phyloP scores from a whole-genome alignment of 257 asterid species.

The Cruciata laevipes region DNA sequence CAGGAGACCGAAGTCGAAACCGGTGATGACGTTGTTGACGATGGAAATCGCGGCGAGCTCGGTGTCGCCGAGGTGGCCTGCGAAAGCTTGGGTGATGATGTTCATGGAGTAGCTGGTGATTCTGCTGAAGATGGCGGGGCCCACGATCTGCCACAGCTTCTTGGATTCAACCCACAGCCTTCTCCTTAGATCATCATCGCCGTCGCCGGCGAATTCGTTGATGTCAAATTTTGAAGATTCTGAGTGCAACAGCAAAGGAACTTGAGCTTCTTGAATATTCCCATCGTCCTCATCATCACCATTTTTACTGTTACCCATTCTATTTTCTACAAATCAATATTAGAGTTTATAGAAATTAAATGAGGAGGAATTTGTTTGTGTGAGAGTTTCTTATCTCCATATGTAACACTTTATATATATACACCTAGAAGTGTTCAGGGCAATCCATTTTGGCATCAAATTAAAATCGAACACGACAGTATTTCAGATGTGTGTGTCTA shows the following conservation, averaged over 20 bases:
- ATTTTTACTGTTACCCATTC: slow-evolving; percentile 21
- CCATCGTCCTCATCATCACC: not conserved
- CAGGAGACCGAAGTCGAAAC: slow-evolving; percentile 76
- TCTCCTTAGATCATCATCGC: slow-evolving; percentile 5
- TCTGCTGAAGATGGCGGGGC: slow-evolving; percentile 81
- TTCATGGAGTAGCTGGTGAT: slow-evolving; percentile 61
- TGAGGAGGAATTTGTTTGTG: not conserved
- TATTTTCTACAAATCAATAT: not conserved
- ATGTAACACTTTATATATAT: too few species aligned
- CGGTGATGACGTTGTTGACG: slow-evolving; percentile 51
- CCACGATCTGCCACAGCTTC: slow-evolving; percentile 75
- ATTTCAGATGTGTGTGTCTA: too few species aligned
- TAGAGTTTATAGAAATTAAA: too few species aligned
- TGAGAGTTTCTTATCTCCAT: not conserved
- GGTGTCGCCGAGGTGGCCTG: slow-evolving; percentile 84
- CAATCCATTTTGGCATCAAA: too few species aligned
- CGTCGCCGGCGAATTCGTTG: not conserved
- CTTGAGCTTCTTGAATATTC: slow-evolving; percentile 23
- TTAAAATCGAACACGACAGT: too few species aligned
- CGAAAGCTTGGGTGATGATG: slow-evolving; percentile 70
- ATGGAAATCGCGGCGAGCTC: slow-evolving; percentile 85
- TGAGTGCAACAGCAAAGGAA: slow-evolving; percentile 32
- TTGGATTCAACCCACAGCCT: slow-evolving; percentile 60
- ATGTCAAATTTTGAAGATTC: slow-evolving; percentile 8
- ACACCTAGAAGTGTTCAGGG: too few species aligned